Base-by-base conservation (phyloP, 192 early-diverging fungal species). In the Rhizoclosmatium sp. region DNA sequence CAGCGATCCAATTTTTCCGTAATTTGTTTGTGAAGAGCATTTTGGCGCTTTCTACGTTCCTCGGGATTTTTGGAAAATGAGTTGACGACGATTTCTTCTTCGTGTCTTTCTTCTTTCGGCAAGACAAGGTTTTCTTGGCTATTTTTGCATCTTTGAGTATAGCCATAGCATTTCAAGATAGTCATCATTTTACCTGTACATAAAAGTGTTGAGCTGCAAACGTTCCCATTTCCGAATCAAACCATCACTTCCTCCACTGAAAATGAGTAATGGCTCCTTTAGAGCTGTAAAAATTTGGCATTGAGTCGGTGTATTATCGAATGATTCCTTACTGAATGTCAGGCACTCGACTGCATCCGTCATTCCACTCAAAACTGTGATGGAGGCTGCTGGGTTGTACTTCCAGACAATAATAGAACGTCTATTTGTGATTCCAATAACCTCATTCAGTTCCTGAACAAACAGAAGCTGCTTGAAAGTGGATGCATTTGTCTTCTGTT, bases 131-230 rank as follows among this genome's bases (percentile, higher is more conserved):
- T 61, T 64, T 89, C 88, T 75, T 87, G 79, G 68, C 88, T 87
- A 67, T 39, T 44, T 78, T 7, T 56, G 21, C 0, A 4, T 19
- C 16, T 51, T 44, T 31, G 5, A 14, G 42, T 68, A 42, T 5
- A 49, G 47, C 16, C 58, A 75, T n/a, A 79, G 19, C 45, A 23
- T 59, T 48, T 5, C 19, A 10, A 44, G 23, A 49, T 19, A 14
- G 69, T 44, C 51, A 21, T 3, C 16, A 14, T 10, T 59, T 81
- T 45, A 87, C 86, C 86, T 87, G 78, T 91, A 91, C 89, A 91
- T 91, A 72, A 91, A 91, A 2, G 89, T 83, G 73, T 90, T 91
- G 14, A 91, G 82, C 69, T 91, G 89, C 59, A 90, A 58, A 39
- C 89, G 69, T 54, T 91, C 89, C 89, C 89, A 91, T 77, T 89